These are phyloP conservation scores for Beta vulgaris DNA, from an alignment of 148 eudicot species.

Conservation along the genomic window DNA sequence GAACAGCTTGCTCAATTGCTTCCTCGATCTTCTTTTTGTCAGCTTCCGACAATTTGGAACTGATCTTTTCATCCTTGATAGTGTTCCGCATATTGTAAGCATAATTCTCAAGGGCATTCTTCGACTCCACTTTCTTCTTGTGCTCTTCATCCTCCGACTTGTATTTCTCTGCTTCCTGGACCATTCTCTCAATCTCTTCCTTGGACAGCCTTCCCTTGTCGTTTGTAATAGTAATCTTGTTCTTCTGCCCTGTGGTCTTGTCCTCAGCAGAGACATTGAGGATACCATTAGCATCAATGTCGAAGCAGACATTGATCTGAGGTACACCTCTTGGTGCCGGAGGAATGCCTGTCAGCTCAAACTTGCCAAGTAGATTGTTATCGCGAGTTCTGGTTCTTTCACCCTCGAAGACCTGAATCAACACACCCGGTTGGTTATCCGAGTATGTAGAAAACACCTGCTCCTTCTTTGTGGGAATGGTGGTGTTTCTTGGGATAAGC, in stretches of 20 bases:
- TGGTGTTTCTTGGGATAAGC: conserved; percentile 53
- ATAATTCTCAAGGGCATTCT: conserved; percentile 50
- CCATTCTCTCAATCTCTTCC: conserved; percentile 59
- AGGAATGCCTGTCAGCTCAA: conserved; percentile 48
- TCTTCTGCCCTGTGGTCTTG: conserved; percentile 53
- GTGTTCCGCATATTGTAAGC: conserved; percentile 61
- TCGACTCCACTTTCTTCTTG: conserved; percentile 57
- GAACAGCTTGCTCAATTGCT: conserved; percentile 42
- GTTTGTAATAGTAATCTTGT: conserved; percentile 56
- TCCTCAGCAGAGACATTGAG: conserved; percentile 56
- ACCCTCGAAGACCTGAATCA: conserved; percentile 55
- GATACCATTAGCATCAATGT: conserved; percentile 56
- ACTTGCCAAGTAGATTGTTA: conserved; percentile 49
- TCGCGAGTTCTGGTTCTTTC: conserved; percentile 49
- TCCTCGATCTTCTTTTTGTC: conserved; percentile 59
- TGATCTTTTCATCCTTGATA: conserved; percentile 54
- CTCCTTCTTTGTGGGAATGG: conserved; percentile 57
- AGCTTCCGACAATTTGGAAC: conserved; percentile 35
- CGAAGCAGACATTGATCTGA: conserved; percentile 51
- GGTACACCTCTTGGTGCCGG: conserved; percentile 61
- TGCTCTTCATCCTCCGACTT: conserved; percentile 51
- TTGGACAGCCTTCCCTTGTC: conserved; percentile 55
- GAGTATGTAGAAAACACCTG: conserved; percentile 57
- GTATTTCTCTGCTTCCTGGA: conserved; percentile 58
- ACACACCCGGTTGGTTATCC: conserved; percentile 52